Percentiles rank a stretch among this genome's conserved stretches.
phyloP scores from a whole-genome alignment of 306 rosid genomes.

The Vigna nakashimae region DNA sequence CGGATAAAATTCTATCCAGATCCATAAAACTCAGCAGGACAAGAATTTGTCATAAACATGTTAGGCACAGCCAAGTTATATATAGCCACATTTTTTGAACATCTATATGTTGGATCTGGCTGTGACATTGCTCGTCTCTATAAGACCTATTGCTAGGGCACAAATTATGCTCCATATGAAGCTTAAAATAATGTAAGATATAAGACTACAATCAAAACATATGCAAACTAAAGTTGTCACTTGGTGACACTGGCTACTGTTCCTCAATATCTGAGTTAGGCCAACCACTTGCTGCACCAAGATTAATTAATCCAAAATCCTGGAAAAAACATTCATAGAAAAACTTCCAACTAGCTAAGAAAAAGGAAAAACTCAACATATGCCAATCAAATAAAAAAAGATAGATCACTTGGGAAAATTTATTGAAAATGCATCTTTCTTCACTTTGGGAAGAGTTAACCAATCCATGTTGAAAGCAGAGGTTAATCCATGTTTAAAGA shows the following conservation, averaged over 20 bases:
- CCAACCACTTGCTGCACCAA: slow-evolving; percentile 13
- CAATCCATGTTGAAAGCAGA: slow-evolving; percentile 1
- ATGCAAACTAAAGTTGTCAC: slow-evolving; percentile 20
- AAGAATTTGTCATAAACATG: neutral
- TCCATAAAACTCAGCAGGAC: slow-evolving; percentile 4
- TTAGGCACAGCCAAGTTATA: neutral
- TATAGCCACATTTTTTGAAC: neutral
- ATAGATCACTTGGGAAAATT: neutral
- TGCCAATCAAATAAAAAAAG: neutral
- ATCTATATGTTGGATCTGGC: slow-evolving; percentile 19
- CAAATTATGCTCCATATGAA: slow-evolving; percentile 7
- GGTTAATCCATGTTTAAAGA: slow-evolving; percentile 9
- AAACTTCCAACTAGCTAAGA: neutral
- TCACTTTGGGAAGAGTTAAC: neutral
- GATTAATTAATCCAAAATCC: slow-evolving; percentile 14
- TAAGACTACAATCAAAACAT: neutral
- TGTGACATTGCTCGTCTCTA: slow-evolving; percentile 12
- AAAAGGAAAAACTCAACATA: neutral
- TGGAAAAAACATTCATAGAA: neutral
- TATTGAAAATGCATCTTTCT: neutral
- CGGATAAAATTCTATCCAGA: neutral
- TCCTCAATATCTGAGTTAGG: neutral
- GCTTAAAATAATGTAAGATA: neutral
- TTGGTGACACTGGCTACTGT: neutral
- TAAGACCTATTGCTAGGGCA: neutral